Evolutionary conservation across 768 basidiomycete genomes (phyloP).

Genomic region (Asterophora parasitica): DNA sequence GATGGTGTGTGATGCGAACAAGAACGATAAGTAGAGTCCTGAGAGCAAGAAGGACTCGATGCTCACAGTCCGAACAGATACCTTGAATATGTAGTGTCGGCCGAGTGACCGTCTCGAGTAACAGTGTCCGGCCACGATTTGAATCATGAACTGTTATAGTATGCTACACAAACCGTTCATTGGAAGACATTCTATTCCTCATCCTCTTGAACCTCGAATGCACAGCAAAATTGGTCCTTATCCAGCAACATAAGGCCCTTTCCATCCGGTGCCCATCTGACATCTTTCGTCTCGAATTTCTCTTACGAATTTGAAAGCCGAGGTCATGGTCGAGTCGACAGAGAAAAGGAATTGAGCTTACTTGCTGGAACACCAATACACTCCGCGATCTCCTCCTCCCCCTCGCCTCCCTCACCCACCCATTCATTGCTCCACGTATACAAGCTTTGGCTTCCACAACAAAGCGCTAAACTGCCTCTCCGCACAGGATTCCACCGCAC

Average conservation of each 20-base stretch:
- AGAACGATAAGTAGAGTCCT: too few relatives aligned
- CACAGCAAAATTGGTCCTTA: constrained; percentile 79
- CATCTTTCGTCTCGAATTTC: constrained; percentile 64
- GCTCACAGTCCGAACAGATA: neutral
- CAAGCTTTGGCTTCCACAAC: constrained; percentile 61
- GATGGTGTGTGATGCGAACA: too few relatives aligned
- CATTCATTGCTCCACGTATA: constrained; percentile 86
- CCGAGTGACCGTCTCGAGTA: too few relatives aligned
- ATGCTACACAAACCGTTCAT: too few relatives aligned
- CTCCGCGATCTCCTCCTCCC: constrained; percentile 82
- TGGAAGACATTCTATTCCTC: too few relatives aligned
- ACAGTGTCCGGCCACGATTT: too few relatives aligned
- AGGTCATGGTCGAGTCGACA: constrained; percentile 10
- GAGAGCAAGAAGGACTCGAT: neutral
- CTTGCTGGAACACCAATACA: constrained; percentile 87
- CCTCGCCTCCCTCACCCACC: constrained; percentile 49
- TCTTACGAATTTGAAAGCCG: constrained; percentile 38
- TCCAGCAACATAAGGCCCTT: constrained; percentile 74
- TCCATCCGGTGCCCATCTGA: constrained; percentile 84
- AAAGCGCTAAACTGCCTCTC: constrained; percentile 62
- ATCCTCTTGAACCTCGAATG: constrained; percentile 69
- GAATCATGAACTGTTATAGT: too few relatives aligned
- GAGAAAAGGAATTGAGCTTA: constrained; percentile 34
- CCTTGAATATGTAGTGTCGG: too few relatives aligned
- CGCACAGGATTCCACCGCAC: constrained; percentile 84